phyloP scores from a whole-genome alignment of 192 early-diverging fungal genomes.

The Backusella sp. region DNA sequence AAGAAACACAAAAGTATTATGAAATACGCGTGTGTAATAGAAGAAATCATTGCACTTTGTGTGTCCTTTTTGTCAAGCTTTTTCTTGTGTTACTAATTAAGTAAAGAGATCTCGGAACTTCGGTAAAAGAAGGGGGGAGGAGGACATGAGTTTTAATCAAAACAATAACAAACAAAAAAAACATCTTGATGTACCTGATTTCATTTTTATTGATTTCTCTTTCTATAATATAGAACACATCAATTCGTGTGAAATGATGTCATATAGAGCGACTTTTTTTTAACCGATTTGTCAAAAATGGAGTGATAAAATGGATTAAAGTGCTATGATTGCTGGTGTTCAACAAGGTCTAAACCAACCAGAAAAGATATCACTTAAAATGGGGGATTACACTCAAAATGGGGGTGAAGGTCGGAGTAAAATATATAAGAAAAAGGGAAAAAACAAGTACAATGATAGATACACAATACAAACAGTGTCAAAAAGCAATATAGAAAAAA shows the following conservation, averaged over 20 bases:
- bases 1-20: neutral
- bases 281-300: neutral
- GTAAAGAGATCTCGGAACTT: neutral
- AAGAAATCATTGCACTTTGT: neutral
- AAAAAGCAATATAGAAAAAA: neutral
- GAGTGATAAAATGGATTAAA: neutral
- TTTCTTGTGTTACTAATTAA: neutral
- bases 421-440: neutral
- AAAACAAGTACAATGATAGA: neutral
- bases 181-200: neutral
- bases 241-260: constrained; percentile 4
- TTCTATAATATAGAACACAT: neutral
- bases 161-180: constrained; percentile 5
- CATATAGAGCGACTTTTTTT: neutral
- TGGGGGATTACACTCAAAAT: neutral
- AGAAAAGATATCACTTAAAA: neutral
- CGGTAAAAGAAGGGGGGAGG: neutral
- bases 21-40: neutral
- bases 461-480: neutral
- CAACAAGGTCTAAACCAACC: neutral
- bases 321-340: neutral
- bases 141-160: constrained; percentile 2
- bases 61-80: neutral
- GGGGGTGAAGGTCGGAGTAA: neutral
- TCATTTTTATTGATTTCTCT: neutral